A percentile compares a stretch with the other conserved stretches of the same genome.
Evolutionary conservation across 2,329 filamentous ascomycete species (phyloP).

Genomic region (Davidsoniella neocaledoniae): DNA sequence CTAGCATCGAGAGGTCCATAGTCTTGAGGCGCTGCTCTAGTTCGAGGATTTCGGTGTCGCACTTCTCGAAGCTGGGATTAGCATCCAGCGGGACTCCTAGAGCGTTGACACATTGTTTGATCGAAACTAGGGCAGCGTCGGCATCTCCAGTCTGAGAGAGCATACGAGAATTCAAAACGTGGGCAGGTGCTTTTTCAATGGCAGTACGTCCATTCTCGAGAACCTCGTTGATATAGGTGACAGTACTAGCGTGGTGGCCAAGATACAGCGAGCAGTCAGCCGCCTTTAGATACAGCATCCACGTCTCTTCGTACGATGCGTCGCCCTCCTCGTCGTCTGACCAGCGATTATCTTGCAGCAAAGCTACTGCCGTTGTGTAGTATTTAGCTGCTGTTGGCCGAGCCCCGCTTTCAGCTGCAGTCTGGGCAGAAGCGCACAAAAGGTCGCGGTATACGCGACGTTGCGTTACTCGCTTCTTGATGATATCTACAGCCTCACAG

Average conservation of each 20-base stretch:
- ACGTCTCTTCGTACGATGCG: conserved; percentile 63
- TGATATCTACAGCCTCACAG: conserved; percentile 57
- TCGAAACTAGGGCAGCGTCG: conserved; percentile 46
- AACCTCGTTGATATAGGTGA: conserved; percentile 50
- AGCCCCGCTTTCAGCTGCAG: conserved; percentile 67
- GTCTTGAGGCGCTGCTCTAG: conserved; percentile 42
- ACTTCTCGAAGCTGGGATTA: conserved; percentile 55
- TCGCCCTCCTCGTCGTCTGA: conserved; percentile 50
- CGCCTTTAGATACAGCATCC: conserved; percentile 60
- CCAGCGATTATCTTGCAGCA: conserved; percentile 75
- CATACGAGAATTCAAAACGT: conserved; percentile 67
- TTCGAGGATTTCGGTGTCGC: conserved; percentile 56
- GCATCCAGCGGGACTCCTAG: conserved; percentile 51
- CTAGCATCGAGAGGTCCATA: conserved; percentile 32
- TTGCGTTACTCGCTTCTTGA: conserved; percentile 45
- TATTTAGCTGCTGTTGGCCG: conserved; percentile 69
- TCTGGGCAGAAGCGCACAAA: conserved; percentile 62
- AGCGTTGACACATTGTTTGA: conserved; percentile 54
- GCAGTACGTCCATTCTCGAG: conserved; percentile 53
- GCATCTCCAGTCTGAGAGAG: conserved; percentile 59
- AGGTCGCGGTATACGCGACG: conserved; percentile 56
- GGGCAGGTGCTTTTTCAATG: conserved; percentile 69
- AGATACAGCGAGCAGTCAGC: conserved; percentile 74
- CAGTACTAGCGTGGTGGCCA: conserved; percentile 50
- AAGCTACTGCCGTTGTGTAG: conserved; percentile 55